Conservation (phyloP, 441 rosid genomes). For the Breynia disticha region DNA sequence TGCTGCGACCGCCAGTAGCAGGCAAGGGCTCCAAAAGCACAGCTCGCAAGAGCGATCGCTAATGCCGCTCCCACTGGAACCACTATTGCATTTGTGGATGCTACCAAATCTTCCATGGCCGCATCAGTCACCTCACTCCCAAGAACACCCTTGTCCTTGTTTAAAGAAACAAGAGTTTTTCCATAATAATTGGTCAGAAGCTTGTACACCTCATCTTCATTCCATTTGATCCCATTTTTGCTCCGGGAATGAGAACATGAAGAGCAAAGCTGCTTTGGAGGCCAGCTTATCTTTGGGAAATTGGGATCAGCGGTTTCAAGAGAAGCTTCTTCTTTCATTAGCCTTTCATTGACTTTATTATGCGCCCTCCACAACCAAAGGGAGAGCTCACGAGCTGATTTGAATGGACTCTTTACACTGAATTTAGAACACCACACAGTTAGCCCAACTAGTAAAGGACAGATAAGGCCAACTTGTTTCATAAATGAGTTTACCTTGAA, state of each 20-base stretch:
- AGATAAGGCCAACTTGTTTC: neutral
- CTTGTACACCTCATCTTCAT: conserved; percentile 52
- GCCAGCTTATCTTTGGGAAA: conserved; percentile 90
- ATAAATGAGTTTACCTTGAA: conserved; percentile 45
- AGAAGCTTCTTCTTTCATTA: conserved; percentile 75
- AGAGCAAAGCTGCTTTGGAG: conserved; percentile 82
- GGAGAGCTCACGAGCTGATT: conserved; percentile 56
- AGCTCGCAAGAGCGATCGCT: conserved; percentile 91
- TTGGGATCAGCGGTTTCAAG: conserved; percentile 69
- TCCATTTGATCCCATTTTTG: conserved; percentile 42
- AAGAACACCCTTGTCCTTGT: conserved; percentile 44
- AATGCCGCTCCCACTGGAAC: conserved; percentile 94
- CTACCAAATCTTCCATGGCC: conserved; percentile 43
- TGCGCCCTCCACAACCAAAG: conserved; percentile 94
- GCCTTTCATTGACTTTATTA: conserved; percentile 73
- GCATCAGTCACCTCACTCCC: conserved; percentile 26
- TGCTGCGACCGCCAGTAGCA: conserved; percentile 97
- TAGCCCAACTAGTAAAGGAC: conserved; percentile 8
- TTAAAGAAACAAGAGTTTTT: conserved; percentile 44
- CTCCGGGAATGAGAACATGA: conserved; percentile 35
- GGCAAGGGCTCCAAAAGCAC: conserved; percentile 95
- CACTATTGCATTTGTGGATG: conserved; percentile 66
- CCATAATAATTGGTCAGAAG: conserved; percentile 71
- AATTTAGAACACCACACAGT: conserved; percentile 13
- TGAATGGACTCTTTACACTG: conserved; percentile 67